Percentiles rank a stretch among this genome's conserved stretches.
These are phyloP conservation scores for Penicillium aurantiogriseum DNA, from an alignment of 2,329 filamentous ascomycete species.

Conservation along the genomic window DNA sequence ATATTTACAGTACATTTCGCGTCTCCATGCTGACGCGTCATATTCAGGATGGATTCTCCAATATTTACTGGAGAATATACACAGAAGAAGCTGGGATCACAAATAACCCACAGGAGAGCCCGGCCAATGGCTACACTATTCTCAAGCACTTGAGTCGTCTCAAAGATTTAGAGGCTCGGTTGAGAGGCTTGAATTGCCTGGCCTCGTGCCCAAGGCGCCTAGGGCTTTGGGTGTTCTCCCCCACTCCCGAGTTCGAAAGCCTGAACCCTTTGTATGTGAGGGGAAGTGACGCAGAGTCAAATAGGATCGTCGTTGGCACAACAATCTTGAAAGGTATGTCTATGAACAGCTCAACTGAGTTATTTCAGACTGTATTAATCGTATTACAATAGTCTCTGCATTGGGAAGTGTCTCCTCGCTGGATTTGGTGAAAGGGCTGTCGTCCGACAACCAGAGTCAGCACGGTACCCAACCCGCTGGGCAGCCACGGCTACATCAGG, in stretches of 20 bases:
- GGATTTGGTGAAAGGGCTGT: constrained; percentile 39
- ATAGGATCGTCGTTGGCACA: constrained; percentile 32
- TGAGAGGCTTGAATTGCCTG: constrained; percentile 39
- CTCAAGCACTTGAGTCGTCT: constrained; percentile 41
- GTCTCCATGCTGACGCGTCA: constrained; percentile 21
- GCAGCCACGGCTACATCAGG: constrained; percentile 27
- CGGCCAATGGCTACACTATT: constrained; percentile 38
- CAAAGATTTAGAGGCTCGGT: constrained; percentile 38
- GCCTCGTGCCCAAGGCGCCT: constrained; percentile 40
- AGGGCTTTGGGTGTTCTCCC: constrained; percentile 43
- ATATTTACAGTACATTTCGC: background rate
- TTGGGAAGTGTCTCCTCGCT: constrained; percentile 35
- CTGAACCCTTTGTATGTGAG: constrained; percentile 30
- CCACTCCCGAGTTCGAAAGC: constrained; percentile 39
- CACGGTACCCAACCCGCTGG: constrained; percentile 19
- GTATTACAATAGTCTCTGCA: constrained; percentile 30
- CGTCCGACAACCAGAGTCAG: constrained; percentile 29
- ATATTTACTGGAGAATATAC: constrained; percentile 45
- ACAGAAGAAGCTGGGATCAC: constrained; percentile 36
- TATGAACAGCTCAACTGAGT: background rate
- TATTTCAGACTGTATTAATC: constrained; percentile 2
- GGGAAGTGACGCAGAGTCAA: constrained; percentile 27
- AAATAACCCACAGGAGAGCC: constrained; percentile 32
- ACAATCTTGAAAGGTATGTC: constrained; percentile 35
- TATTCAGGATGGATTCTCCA: constrained; percentile 43